A percentile compares a stretch with the other conserved stretches of the same genome.
Conservation (phyloP, 169 alveolate species). For the Pseudocohnilembus persalinus region DNA sequence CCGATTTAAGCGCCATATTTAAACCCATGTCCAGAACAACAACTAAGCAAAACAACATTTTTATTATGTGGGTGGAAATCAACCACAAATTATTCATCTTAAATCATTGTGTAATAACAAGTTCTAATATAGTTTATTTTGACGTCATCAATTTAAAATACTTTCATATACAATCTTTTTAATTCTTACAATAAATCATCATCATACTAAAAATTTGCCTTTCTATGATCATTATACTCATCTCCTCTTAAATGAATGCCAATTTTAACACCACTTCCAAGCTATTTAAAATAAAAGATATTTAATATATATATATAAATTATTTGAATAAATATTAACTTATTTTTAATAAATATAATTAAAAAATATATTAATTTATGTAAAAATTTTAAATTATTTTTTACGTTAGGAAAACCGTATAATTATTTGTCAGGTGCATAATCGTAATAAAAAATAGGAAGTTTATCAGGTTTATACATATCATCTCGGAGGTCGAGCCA, state of each 20-base stretch:
- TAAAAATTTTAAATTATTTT: not conserved
- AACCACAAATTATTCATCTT: slow-evolving; percentile 8
- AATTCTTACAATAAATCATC: not conserved
- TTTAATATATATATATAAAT: too few species aligned
- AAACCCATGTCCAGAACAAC: slow-evolving; percentile 24
- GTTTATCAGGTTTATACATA: not conserved
- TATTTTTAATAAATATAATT: too few species aligned
- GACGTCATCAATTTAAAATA: not conserved
- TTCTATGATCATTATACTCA: not conserved
- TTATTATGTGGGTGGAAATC: slow-evolving; percentile 10
- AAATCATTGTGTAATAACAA: slow-evolving; percentile 13
- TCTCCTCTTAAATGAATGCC: slow-evolving; percentile 7
- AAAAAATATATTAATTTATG: too few species aligned
- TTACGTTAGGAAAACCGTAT: slow-evolving; percentile 14
- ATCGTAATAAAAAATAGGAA: slow-evolving; percentile 3
- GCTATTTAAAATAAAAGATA: too few species aligned
- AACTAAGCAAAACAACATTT: slow-evolving; percentile 7
- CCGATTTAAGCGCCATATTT: slow-evolving; percentile 10
- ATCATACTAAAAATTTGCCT: not conserved
- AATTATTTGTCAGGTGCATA: not conserved
- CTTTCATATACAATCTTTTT: not conserved
- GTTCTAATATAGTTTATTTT: not conserved
- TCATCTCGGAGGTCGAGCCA: slow-evolving; percentile 3
- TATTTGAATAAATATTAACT: too few species aligned
- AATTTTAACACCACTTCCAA: slow-evolving; percentile 17